Conservation (phyloP, 371 early-diverging fungal genomes). For the Actinomortierella ambigua region DNA sequence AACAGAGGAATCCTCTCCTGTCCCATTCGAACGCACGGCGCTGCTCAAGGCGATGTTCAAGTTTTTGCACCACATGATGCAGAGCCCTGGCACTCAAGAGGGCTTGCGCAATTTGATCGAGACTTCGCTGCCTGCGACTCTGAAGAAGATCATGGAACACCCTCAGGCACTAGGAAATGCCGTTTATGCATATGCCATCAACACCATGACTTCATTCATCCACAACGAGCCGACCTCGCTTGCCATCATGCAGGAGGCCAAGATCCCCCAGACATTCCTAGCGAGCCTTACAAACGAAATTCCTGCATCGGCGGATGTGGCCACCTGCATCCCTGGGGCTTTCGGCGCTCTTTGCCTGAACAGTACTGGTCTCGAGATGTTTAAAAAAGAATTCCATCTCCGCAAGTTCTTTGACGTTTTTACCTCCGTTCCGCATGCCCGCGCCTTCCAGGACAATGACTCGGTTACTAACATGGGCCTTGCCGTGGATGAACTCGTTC, state of each 20-base stretch:
- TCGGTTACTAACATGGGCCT: conserved; percentile 81
- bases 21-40: conserved; percentile 62
- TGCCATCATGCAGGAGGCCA: conserved; percentile 88
- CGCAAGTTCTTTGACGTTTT: conserved; percentile 80
- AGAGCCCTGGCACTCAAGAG: conserved; percentile 87
- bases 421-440: conserved; percentile 74
- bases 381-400: conserved; percentile 74
- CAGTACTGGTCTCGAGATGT: conserved; percentile 80
- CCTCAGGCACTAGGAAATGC: conserved; percentile 77
- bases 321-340: conserved; percentile 87
- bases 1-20: conserved; percentile 29
- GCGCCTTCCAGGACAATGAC: conserved; percentile 81
- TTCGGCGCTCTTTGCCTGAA: conserved; percentile 97
- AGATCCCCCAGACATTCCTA: conserved; percentile 86
- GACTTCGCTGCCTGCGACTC: conserved; percentile 78
- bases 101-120: conserved; percentile 94
- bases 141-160: conserved; percentile 74
- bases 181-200: conserved; percentile 78
- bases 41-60: conserved; percentile 89
- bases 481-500: conserved; percentile 92
- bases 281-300: conserved; percentile 65
- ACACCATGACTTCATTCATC: conserved; percentile 93
- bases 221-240: conserved; percentile 97
- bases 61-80: conserved; percentile 92
- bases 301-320: conserved; percentile 75